Evolutionary conservation across 2,329 filamentous ascomycete species (phyloP).

Genomic region (Fusarium domesticum): DNA sequence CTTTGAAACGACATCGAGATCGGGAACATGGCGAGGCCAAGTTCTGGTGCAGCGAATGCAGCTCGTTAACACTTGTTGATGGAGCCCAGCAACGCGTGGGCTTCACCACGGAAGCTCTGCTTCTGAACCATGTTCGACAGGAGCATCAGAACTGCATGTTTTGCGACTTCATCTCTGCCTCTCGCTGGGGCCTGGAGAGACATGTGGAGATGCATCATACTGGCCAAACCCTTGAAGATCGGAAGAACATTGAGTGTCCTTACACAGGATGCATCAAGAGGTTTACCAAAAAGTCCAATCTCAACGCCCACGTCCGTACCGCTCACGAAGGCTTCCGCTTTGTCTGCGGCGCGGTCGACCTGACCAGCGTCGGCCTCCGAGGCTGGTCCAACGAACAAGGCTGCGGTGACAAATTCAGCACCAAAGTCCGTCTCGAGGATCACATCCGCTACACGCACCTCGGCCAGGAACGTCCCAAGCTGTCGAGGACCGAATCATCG

Average conservation of each 20-base stretch:
- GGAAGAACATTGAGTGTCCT: conserved; percentile 65
- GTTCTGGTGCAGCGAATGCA: conserved; percentile 77
- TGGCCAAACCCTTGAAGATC: conserved; percentile 56
- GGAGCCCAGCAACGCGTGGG: conserved; percentile 45
- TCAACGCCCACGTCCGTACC: conserved; percentile 73
- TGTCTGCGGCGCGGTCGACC: conserved; percentile 69
- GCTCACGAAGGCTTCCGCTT: conserved; percentile 76
- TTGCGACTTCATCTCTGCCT: conserved; percentile 67
- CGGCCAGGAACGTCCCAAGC: conserved; percentile 48
- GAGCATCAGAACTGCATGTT: conserved; percentile 74
- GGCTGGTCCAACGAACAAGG: conserved; percentile 65
- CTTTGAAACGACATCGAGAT: conserved; percentile 68
- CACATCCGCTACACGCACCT: conserved; percentile 83
- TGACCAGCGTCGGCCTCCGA: conserved; percentile 54
- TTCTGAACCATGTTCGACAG: conserved; percentile 70
- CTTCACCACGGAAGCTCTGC: conserved; percentile 69
- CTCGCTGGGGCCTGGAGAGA: conserved; percentile 64
- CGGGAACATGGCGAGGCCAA: conserved; percentile 66
- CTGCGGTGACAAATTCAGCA: conserved; percentile 72
- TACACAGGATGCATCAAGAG: conserved; percentile 66
- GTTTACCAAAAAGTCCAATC: conserved; percentile 82
- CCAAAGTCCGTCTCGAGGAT: conserved; percentile 76
- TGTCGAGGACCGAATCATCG: conserved; percentile 20
- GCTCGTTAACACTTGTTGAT: conserved; percentile 38
- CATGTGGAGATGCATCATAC: conserved; percentile 80